Evolutionary conservation across 768 basidiomycete genomes (phyloP), one percentile per base, ranked within the genome.

Genomic region (Rickenella mellea): DNA sequence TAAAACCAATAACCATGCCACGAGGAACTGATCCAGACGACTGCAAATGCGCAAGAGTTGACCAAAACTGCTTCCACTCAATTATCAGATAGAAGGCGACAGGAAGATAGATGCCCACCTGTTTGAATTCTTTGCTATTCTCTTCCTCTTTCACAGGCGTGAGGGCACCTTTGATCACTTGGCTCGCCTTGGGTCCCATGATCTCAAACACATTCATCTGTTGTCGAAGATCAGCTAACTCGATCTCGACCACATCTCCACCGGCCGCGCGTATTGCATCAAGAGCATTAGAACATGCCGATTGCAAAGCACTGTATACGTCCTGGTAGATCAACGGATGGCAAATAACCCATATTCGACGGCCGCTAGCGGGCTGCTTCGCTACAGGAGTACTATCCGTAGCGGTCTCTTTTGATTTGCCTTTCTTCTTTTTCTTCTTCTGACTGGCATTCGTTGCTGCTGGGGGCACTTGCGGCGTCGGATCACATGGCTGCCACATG

Each of bases 161-260:
- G 29, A 73, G 25, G 11, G 66, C 64, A 7, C 65, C 62, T 22
- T 51, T 50, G 22, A 75, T 41, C 9, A 92, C 75, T 54, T 85
- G 82, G 41, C 72, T 86, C 0, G 85, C 70, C 55, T 78, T 84
- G 3, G 88, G 88, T 2, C 94, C 94, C 68, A 85, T 83, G 26
- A 97, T 74, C 57, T 98, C 93, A 51, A 94, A 94, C 5, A 79
- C 69, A 47, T 85, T 86, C 31, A 90, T 51, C 38, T 78, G 73
- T 2, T 76, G 77, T 42, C 82, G 66, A 37, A 92, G 58, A 55
- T 93, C 86, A 6, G 71, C 67, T 12, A 93, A 68, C 49, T 87
- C 79, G 8, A 91, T 59, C 17, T 69, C 65, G 19, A 63, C 47
- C 30, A 59, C 56, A 4, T 48, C 38, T 19, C 47, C 44, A 2